Base-by-base conservation (phyloP, 352 stramenopile species). In the Lagenidium giganteum region DNA sequence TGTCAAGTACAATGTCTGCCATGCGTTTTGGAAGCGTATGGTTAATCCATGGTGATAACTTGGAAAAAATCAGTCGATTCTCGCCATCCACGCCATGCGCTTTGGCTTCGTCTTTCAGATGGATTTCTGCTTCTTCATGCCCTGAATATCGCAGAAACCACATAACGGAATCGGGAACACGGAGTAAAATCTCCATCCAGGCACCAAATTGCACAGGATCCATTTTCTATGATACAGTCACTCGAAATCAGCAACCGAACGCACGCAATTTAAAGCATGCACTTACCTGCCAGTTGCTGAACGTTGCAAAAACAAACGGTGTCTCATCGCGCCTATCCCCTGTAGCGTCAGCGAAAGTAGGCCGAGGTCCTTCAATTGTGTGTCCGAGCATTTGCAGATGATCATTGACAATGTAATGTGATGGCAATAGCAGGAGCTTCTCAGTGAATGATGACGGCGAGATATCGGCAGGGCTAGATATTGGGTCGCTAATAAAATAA, bases 341-440 rank as follows among this genome's bases (percentile, higher is more conserved):
- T 5, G 21, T 18, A 12, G 36, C 22, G 22, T 57, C 37, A 30
- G 21, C n/a, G 24, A 57, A 42, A 3, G 7, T 8, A 2, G 69
- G 61, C 4, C 54, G 51, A 0, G 61, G 22, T 1, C 56, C 65
- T 47, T 64, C 42, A 14, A 79, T 28, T 14, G 67, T 72, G 35
- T 83, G 67, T 0, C 67, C 74, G 33, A 87, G 64, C 54, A 95
- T 66, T 46, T 95, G 78, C 35, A 85, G 64, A 52, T 93, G 71
- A 47, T 93, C 83, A 49, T 92, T 91, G 14, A 82, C 77, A 21
- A 95, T 88, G 49, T 93, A 93, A 36, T 77, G 68, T 16, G 64
- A 75, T 12, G 77, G 70, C 14, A 93, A 40, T 5, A 86, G 47
- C n/a, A 91, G 28, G 23, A 93, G 37, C 27, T 87, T 85, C 51